phyloP scores from a whole-genome alignment of 345 rosid genomes.

The Gossypium anomalum region DNA sequence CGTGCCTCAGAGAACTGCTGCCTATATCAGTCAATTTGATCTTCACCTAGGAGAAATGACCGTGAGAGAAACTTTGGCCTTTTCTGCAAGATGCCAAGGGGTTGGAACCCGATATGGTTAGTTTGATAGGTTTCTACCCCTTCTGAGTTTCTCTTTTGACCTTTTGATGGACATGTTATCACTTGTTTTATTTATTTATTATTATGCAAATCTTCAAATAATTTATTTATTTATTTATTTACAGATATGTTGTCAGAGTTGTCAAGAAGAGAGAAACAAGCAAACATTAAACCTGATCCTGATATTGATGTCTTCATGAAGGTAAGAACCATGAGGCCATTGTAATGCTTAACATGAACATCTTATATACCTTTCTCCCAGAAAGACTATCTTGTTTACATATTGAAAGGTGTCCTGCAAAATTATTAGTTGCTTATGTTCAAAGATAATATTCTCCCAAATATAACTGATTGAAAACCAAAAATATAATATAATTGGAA shows the following conservation, averaged over 20 bases:
- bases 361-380: neutral
- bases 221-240: neutral
- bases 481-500: neutral
- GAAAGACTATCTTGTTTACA: neutral
- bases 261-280: constrained; percentile 51
- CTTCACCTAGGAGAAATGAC: constrained; percentile 78
- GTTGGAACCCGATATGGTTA: constrained; percentile 59
- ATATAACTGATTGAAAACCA: neutral
- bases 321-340: constrained; percentile 34
- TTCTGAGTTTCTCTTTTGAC: neutral
- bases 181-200: neutral
- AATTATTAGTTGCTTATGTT: too few relatives aligned
- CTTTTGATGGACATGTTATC: neutral
- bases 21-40: constrained; percentile 69
- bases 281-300: constrained; percentile 71
- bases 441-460: neutral
- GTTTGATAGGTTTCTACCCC: neutral
- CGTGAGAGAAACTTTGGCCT: constrained; percentile 79
- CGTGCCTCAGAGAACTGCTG: constrained; percentile 35
- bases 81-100: constrained; percentile 80
- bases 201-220: neutral
- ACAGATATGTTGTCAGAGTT: constrained; percentile 13
- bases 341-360: neutral
- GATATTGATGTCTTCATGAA: constrained; percentile 81
- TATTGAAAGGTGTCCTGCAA: too few relatives aligned